Percentiles rank a stretch among this genome's conserved stretches.
phyloP scores from a whole-genome alignment of 306 rosid genomes.

The Spatholobus suberectus region DNA sequence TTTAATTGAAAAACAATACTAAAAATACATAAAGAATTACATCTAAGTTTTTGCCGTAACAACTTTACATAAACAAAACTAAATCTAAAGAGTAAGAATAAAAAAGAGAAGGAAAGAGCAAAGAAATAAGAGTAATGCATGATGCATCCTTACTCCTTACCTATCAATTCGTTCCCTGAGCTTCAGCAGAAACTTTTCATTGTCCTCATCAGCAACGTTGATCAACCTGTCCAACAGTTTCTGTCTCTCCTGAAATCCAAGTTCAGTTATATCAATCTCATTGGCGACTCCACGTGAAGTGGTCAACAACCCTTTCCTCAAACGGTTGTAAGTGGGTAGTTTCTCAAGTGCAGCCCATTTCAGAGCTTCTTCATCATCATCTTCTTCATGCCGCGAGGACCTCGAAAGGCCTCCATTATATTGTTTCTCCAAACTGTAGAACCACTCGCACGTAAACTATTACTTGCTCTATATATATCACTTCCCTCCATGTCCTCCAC shows the following conservation, averaged over 20 bases:
- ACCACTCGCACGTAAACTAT: slow-evolving; percentile 39
- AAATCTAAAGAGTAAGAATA: neutral
- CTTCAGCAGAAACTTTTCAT: slow-evolving; percentile 58
- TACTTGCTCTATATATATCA: slow-evolving; percentile 47
- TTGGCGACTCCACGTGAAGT: slow-evolving; percentile 48
- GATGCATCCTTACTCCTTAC: slow-evolving; percentile 36
- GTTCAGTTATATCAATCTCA: slow-evolving; percentile 61
- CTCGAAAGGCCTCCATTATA: slow-evolving; percentile 50
- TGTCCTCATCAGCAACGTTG: slow-evolving; percentile 51
- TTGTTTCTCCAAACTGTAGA: slow-evolving; percentile 54
- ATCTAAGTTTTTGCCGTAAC: too few relatives aligned
- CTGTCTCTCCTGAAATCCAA: slow-evolving; percentile 56
- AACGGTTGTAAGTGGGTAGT: slow-evolving; percentile 77
- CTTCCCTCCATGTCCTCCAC: slow-evolving; percentile 52
- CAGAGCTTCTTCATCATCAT: slow-evolving; percentile 76
- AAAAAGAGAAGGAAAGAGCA: neutral
- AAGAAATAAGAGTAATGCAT: neutral
- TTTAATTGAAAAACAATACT: too few relatives aligned
- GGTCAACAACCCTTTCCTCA: slow-evolving; percentile 71
- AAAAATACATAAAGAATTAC: too few relatives aligned
- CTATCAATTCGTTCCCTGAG: slow-evolving; percentile 73
- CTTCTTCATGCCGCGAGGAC: slow-evolving; percentile 46
- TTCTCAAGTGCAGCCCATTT: slow-evolving; percentile 76
- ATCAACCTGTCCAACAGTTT: slow-evolving; percentile 51
- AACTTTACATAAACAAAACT: neutral